phyloP scores from a whole-genome alignment of 2,329 filamentous ascomycete species.

The Paecilomyces variotii region DNA sequence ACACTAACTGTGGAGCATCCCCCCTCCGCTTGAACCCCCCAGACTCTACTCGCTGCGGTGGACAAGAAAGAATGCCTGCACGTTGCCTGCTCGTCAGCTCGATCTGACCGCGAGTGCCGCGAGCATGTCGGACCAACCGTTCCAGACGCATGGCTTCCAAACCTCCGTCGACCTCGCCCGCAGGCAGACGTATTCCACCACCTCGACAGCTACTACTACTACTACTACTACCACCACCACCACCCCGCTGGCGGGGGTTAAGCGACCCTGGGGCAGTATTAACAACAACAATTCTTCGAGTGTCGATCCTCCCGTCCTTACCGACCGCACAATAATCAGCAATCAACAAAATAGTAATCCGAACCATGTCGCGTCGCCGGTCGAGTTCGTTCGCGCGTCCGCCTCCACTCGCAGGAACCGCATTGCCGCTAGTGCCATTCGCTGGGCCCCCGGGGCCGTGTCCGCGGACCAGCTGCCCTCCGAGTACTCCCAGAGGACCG shows the following conservation, averaged over 20 bases:
- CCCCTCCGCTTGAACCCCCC: too few relatives aligned
- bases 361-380: slow-evolving; percentile 10
- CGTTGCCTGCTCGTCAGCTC: background rate
- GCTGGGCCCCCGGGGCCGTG: slow-evolving; percentile 14
- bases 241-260: slow-evolving; percentile 41
- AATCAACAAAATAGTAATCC: background rate
- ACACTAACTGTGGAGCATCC: background rate
- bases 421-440: slow-evolving; percentile 36
- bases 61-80: background rate
- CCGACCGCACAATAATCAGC: background rate
- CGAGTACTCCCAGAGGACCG: slow-evolving; percentile 51
- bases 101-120: slow-evolving; percentile 8
- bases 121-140: slow-evolving; percentile 16
- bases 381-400: slow-evolving; percentile 22
- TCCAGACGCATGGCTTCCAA: slow-evolving; percentile 47
- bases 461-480: slow-evolving; percentile 22
- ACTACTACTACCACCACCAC: slow-evolving; percentile 14
- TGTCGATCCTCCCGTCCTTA: background rate
- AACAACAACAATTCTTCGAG: background rate
- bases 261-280: slow-evolving; percentile 28
- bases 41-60: background rate
- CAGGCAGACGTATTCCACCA: slow-evolving; percentile 25
- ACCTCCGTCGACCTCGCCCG: slow-evolving; percentile 37
- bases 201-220: background rate
- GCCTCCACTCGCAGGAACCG: slow-evolving; percentile 16